phyloP scores from a whole-genome alignment of 2,329 filamentous ascomycete species.

The Neonectria sp. region DNA sequence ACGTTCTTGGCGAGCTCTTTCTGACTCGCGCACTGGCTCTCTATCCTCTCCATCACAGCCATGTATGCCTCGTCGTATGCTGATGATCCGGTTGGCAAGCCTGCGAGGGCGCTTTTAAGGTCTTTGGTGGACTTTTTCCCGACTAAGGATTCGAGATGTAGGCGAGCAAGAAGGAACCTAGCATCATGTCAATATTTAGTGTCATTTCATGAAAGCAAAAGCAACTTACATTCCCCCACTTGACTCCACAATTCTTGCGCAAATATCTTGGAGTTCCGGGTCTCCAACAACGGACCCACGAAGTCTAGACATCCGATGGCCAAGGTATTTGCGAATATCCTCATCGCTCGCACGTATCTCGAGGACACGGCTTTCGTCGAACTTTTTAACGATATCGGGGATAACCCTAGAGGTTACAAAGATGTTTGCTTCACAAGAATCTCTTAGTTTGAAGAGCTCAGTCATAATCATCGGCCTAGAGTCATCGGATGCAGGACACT shows the following conservation, averaged over 20 bases:
- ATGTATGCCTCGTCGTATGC: no score
- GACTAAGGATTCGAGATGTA: no score
- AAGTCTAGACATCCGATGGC: not conserved
- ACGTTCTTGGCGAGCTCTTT: no score
- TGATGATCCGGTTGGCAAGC: no score
- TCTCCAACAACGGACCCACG: not conserved
- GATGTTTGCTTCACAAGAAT: not conserved
- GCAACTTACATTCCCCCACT: slow-evolving; percentile 10
- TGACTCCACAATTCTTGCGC: not conserved
- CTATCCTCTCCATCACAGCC: no score
- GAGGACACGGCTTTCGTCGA: not conserved
- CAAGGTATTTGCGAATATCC: slow-evolving; percentile 16
- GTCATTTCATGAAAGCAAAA: not conserved
- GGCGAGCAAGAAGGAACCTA: no score
- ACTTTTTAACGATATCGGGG: not conserved
- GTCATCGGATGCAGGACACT: slow-evolving; percentile 3
- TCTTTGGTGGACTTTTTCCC: no score
- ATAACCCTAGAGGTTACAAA: slow-evolving; percentile 12
- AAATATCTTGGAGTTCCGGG: slow-evolving; percentile 8
- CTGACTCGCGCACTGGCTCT: no score
- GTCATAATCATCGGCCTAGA: no score
- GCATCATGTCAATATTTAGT: no score
- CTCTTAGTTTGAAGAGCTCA: no score
- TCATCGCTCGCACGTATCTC: slow-evolving; percentile 3
- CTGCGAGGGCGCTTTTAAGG: no score